Base-by-base conservation (phyloP, 495 filamentous ascomycete species). In the Parachaetomium inaequale region DNA sequence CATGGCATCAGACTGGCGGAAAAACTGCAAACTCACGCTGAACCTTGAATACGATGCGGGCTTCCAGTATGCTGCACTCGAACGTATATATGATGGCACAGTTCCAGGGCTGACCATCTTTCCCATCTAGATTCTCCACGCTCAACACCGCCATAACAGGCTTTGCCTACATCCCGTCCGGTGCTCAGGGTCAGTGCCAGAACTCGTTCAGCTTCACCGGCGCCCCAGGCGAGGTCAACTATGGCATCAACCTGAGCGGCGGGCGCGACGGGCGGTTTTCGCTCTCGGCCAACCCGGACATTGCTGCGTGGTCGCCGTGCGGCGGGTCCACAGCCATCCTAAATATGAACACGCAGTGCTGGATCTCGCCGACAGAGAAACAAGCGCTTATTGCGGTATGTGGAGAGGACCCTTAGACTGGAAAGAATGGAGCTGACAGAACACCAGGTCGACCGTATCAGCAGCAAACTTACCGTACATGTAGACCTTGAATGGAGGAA, bases 271-370 rank as follows among this genome's bases (percentile, higher is more conserved):
- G 64, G 2, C 23, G 55, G 0, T 66, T 66, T 50, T 19, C 36
- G 17, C 55, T 66, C 14, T 31, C 31, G 25, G 55, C 64, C 23
- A 51, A 56, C 32, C 40, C 59, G 6, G 56, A 66, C 47, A 26
- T 55, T 17, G 45, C 26, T 23, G 15, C n/a, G 31, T 66, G 64
- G 64, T 59, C 55, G 8, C 59, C 46, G 0, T 66, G 64, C 51
- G 64, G 64, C 38, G 64, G 64, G 3, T 59, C 59, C n/a, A 66
- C 62, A 3, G 43, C 62, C 56, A 64, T 64, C 32, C 43, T 63
- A 40, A 66, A 66, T 45, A 60, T 66, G 59, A 66, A 66, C 43
- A 66, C 59, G 8, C 64, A 66, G 54, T 66, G 64, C 51, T 63
- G 54, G 26, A 66, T 66, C 55, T 63, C 59, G 21, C 60, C 60